Evolutionary conservation across 768 basidiomycete species (phyloP).

Genomic region (Rubroboletus satanas): DNA sequence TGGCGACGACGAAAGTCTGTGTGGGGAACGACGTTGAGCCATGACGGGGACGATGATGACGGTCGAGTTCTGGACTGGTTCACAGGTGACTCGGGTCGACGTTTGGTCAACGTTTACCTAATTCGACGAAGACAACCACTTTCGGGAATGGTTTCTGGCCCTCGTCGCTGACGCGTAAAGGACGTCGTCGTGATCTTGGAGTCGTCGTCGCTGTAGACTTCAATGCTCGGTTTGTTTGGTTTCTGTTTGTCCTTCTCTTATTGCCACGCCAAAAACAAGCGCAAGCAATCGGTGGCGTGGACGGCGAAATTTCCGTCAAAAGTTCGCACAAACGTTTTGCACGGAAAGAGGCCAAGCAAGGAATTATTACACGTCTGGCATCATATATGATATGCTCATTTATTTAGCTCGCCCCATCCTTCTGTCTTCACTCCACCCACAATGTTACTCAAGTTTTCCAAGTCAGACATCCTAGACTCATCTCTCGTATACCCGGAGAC

Average conservation of each 20-base stretch:
- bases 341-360: neutral
- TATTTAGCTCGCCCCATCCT: too few species aligned
- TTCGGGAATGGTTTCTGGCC: constrained; percentile 1
- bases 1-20: constrained; percentile 37
- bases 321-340: constrained; percentile 5
- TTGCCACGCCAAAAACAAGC: constrained; percentile 29
- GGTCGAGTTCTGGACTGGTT: constrained; percentile 11
- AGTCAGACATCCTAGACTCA: constrained; percentile 55
- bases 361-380: neutral
- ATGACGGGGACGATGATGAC: constrained; percentile 26
- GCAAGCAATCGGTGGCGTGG: constrained; percentile 25
- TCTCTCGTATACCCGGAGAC: constrained; percentile 51
- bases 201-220: constrained; percentile 30
- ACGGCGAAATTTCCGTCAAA: neutral
- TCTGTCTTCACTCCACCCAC: constrained; percentile 3
- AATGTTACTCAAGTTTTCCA: constrained; percentile 60
- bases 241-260: constrained; percentile 24
- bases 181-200: constrained; percentile 23
- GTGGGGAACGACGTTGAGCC: constrained; percentile 44
- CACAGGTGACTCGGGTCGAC: constrained; percentile 11
- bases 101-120: neutral
- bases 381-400: neutral
- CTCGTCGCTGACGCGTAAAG: constrained; percentile 21
- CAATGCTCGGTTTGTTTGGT: constrained; percentile 29
- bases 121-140: neutral